Evolutionary conservation across 2,329 filamentous ascomycete genomes (phyloP), one percentile per base, ranked within the genome.

Genomic region (Didymella segeticola): DNA sequence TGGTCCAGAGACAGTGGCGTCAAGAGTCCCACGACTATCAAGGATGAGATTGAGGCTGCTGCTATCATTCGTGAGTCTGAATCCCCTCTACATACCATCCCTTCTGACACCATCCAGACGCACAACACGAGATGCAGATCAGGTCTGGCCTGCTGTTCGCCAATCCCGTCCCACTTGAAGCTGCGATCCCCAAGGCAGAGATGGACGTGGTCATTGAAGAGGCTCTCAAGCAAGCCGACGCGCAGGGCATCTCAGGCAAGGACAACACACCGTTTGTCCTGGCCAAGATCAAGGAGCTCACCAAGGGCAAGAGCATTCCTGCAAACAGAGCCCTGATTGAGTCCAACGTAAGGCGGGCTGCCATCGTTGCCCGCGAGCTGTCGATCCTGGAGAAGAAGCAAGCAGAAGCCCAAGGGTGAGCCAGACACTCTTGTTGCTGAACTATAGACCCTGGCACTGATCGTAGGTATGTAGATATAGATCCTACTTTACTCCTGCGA

Each of bases 1-100:
- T 99, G 90, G 84, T 90, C 90, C 0, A 82, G 93, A 33, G 91
- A 97, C 34, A 97, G 93, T 73, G 91, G 92, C 11, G 78, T 89
- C 46, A 86, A 81, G 73, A 96, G 91, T 69, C 93, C 93, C 0
- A 84, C 85, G 19, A 84, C 90, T 1, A 84, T 97, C 34, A 77
- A 86, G 47, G 83, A 88, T 61, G 91, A 96, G 70, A 81, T 81
- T 49, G 90, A 98, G 70, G 95, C 95, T 27, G 95, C 95, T 0
- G 87, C 89, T n/a, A 91, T 98, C 51, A 89, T 96, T 52, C 81
- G 85, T 87, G 74, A 74, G 83, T 77, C 7, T 45, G 38, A 22
- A 12, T 36, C 20, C 8, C 2, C 25, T 42, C 14, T 3, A n/a
- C 4, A 22, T 1, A 4, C 26, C 14, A 4, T 11, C 6, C 7